Percentiles rank a stretch among this genome's conserved stretches.
Evolutionary conservation across 2,329 filamentous ascomycete species (phyloP).

Genomic region (Penicillium sp.): DNA sequence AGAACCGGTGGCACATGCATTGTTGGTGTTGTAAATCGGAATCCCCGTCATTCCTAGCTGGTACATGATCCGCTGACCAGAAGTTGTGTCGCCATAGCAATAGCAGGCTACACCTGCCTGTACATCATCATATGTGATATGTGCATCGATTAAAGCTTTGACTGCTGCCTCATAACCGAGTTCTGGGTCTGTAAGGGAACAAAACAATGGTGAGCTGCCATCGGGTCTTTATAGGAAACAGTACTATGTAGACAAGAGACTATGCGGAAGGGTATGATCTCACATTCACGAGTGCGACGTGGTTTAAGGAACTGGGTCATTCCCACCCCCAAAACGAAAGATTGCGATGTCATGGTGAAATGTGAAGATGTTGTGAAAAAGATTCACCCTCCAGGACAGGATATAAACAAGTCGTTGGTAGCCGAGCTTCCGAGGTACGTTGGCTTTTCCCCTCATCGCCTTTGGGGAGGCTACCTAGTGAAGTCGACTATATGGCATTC

Average conservation of each 20-base stretch:
- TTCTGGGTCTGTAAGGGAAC: conserved; percentile 45
- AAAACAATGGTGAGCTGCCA: neutral
- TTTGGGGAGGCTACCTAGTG: neutral
- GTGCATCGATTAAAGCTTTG: conserved; percentile 70
- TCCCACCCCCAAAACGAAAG: conserved; percentile 92
- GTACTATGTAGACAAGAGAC: too few species aligned
- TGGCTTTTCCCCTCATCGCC: neutral
- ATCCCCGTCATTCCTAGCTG: conserved; percentile 97
- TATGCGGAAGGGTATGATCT: conserved; percentile 28
- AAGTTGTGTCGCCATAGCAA: conserved; percentile 93
- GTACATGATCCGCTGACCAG: conserved; percentile 94
- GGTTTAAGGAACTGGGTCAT: conserved; percentile 99
- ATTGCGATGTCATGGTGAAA: neutral
- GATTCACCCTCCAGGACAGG: neutral
- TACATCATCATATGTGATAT: conserved; percentile 94
- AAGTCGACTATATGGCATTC: neutral
- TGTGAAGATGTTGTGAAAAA: neutral
- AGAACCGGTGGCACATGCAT: conserved; percentile 92
- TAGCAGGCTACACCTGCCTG: conserved; percentile 93
- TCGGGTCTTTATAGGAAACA: neutral
- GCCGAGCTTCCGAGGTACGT: conserved; percentile 2
- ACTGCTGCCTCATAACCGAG: conserved; percentile 88
- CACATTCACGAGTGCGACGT: conserved; percentile 87
- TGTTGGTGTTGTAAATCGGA: conserved; percentile 96
- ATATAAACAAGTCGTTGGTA: neutral